Evolutionary conservation across 1,139 yeast genomes (phyloP).

Genomic region (Geotrichum bryndzae): DNA sequence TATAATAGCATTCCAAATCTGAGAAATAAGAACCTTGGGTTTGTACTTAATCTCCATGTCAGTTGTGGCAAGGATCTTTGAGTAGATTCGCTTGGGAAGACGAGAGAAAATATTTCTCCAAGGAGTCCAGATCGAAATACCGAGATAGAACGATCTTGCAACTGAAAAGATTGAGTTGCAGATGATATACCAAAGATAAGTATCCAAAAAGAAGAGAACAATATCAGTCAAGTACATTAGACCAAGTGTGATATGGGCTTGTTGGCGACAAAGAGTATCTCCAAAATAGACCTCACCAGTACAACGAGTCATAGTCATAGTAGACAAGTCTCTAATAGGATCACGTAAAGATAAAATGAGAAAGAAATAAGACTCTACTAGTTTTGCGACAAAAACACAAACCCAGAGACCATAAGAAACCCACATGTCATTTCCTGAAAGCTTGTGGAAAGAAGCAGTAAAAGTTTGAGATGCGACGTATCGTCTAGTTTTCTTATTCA

Average conservation of each 20-base stretch:
- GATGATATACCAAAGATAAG: slow-evolving; percentile 96
- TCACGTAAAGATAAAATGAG: slow-evolving; percentile 86
- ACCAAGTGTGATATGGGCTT: slow-evolving; percentile 82
- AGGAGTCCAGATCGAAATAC: slow-evolving; percentile 96
- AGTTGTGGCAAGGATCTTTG: slow-evolving; percentile 93
- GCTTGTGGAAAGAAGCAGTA: slow-evolving; percentile 81
- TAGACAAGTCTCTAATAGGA: slow-evolving; percentile 74
- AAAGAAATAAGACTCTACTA: slow-evolving; percentile 86
- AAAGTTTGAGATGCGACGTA: slow-evolving; percentile 93
- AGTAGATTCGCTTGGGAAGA: slow-evolving; percentile 96
- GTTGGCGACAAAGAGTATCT: slow-evolving; percentile 66
- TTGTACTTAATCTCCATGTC: slow-evolving; percentile 99
- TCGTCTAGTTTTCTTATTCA: slow-evolving; percentile 74
- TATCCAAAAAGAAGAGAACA: slow-evolving; percentile 94
- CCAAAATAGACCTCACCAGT: slow-evolving; percentile 90
- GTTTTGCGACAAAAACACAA: slow-evolving; percentile 82
- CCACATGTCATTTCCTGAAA: slow-evolving; percentile 91
- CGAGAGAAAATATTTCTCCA: slow-evolving; percentile 98
- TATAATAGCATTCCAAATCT: slow-evolving; percentile 97
- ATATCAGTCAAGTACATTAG: slow-evolving; percentile 88
- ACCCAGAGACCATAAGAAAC: slow-evolving; percentile 89
- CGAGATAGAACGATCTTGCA: slow-evolving; percentile 95
- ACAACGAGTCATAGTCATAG: slow-evolving; percentile 59
- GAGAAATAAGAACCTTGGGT: slow-evolving; percentile 96
- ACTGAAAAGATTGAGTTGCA: slow-evolving; percentile 92